These are phyloP conservation scores for Dioscorea zingiberensis DNA, from an alignment of 106 monocot genomes.

Conservation along the genomic window DNA sequence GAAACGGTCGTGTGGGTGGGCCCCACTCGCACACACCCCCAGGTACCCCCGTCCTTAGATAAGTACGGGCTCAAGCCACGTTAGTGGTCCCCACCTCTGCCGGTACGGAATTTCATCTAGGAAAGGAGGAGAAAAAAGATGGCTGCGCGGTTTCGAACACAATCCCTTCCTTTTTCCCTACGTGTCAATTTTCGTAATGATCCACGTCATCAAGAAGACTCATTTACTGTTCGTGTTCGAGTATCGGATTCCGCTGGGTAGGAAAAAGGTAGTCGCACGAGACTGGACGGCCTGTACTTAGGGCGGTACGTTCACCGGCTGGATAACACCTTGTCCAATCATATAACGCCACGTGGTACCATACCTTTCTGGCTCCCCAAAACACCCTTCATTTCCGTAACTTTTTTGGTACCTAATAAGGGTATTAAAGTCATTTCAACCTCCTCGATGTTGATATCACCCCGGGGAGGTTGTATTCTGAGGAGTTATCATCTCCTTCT, in stretches of 20 bases:
- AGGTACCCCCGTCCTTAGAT: conserved; percentile 32
- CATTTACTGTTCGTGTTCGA: neutral
- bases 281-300: conserved; percentile 29
- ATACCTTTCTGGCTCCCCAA: too few species aligned
- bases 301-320: neutral
- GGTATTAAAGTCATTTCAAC: conserved; percentile 1
- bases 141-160: neutral
- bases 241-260: neutral
- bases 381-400: neutral
- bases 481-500: neutral
- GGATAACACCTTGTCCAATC: conserved; percentile 1
- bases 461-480: neutral
- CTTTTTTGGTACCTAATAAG: neutral
- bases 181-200: neutral
- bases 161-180: neutral
- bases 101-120: neutral
- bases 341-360: neutral
- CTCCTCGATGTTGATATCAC: neutral
- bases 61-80: conserved; percentile 21
- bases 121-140: neutral
- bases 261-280: neutral
- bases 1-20: neutral
- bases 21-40: neutral
- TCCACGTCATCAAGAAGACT: neutral
- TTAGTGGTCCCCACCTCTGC: neutral